Evolutionary conservation across 805 yeast species (phyloP), one percentile per base, ranked within the genome.

Genomic region (Clavispora carvajalis): DNA sequence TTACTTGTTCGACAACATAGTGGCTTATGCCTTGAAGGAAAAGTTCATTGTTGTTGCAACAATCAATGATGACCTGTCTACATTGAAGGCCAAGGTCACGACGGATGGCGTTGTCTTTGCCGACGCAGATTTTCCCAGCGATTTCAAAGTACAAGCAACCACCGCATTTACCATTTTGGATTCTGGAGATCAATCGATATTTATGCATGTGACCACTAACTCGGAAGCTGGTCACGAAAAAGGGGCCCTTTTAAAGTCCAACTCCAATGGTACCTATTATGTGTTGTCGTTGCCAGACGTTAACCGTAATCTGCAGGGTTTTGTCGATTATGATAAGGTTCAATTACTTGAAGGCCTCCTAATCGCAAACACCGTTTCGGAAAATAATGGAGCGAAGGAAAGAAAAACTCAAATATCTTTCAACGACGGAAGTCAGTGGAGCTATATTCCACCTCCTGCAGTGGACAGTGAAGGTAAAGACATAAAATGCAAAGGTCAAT

Each of bases 341-440:
- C 82, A 79, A 51, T 84, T 85, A 6, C 62, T 90, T 15, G 97
- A 91, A 61, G 99, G 99, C 33, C 81, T 89, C 2, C 73, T 87
- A 1, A 49, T 90, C 7, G 75, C 84, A 16, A 91, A 91, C 59
- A 65, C 75, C 4, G 95, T 90, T 3, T 46, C 62, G 7, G 85
- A 85, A 50, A 60, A 74, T 0, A 61, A 65, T 1, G 74, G 73
- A 7, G 49, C 58, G 7, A 90, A 90, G 59, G 60, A 69, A 47
- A 59, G 91, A 44, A 80, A 79, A 57, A 75, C 96, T 0, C 73
- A 69, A 59, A 85, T 90, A 40, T 78, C 97, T 0, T 87, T 82
- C 55, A 88, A 88, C 59, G 97, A 93, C 60, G 99, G 96, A 41
- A 86, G 91, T 4, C 81, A 82, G 46, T 91, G 98, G 97, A 60